A percentile compares a stretch with the other conserved stretches of the same genome.
These are phyloP conservation scores for Acanthamoeba lugdunensis DNA, from an alignment of 208 protist species.

Conservation along the genomic window DNA sequence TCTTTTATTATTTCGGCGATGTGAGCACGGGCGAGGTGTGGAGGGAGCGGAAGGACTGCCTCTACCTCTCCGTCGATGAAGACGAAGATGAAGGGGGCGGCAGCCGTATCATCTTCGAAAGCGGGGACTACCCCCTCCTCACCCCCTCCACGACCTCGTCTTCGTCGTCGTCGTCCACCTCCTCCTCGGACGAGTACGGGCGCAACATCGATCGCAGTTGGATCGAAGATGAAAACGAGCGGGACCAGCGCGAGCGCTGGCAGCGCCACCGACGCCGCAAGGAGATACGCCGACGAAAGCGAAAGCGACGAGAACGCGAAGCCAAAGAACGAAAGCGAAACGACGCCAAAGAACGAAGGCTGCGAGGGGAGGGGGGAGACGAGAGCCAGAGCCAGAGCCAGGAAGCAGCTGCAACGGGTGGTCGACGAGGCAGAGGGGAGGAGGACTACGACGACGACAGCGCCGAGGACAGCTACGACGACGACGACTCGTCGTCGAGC, in stretches of 20 bases:
- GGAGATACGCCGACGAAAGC: slow-evolving; percentile 8
- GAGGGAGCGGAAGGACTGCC: slow-evolving; percentile 32
- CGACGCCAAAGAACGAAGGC: neutral
- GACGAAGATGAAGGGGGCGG: slow-evolving; percentile 5
- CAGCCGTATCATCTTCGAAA: neutral
- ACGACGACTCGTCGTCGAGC: slow-evolving; percentile 39
- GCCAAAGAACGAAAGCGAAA: slow-evolving; percentile 27
- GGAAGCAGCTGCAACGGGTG: neutral
- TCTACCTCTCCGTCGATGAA: slow-evolving; percentile 56
- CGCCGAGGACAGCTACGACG: slow-evolving; percentile 1
- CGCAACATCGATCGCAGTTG: slow-evolving; percentile 35
- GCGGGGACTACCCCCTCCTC: neutral
- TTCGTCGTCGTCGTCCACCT: neutral
- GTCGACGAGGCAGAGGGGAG: neutral
- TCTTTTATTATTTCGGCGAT: slow-evolving; percentile 27
- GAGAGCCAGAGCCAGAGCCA: too few relatives aligned
- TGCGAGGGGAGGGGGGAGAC: too few relatives aligned
- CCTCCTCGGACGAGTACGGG: slow-evolving; percentile 34
- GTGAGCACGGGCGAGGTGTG: neutral
- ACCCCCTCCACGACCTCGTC: neutral
- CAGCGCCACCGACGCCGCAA: slow-evolving; percentile 18
- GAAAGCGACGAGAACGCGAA: slow-evolving; percentile 49
- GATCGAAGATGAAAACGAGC: slow-evolving; percentile 36
- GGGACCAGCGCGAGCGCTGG: slow-evolving; percentile 35
- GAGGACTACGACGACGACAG: neutral